A percentile compares a stretch with the other conserved stretches of the same genome.
phyloP scores from a whole-genome alignment of 345 rosid genomes.

The Arabis alpina region DNA sequence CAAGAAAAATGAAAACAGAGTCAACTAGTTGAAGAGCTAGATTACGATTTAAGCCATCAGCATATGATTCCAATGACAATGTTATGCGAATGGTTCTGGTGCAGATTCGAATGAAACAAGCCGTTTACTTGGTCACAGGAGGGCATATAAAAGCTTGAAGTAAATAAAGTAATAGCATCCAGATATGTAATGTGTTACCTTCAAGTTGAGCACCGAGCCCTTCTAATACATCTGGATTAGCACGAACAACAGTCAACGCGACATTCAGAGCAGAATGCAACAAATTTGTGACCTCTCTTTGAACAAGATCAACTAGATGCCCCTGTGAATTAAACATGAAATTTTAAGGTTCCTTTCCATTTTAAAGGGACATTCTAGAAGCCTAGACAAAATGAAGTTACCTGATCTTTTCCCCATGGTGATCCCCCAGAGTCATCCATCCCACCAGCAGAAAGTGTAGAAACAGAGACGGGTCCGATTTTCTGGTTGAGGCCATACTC shows the following conservation, averaged over 20 bases:
- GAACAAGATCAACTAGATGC: conserved; percentile 86
- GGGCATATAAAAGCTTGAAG: neutral
- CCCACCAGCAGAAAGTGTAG: conserved; percentile 87
- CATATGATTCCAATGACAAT: neutral
- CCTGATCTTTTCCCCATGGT: conserved; percentile 95
- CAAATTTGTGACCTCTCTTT: conserved; percentile 76
- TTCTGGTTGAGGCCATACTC: conserved; percentile 93
- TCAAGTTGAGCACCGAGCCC: conserved; percentile 94
- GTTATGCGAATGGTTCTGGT: neutral
- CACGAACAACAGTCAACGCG: conserved; percentile 77
- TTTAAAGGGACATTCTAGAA: neutral
- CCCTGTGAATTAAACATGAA: conserved; percentile 54
- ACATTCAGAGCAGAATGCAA: conserved; percentile 76
- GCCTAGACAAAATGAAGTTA: conserved; percentile 26
- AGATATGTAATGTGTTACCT: conserved; percentile 55
- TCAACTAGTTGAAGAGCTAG: conserved; percentile 18
- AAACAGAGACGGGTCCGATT: conserved; percentile 88
- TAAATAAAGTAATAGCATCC: neutral
- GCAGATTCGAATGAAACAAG: neutral
- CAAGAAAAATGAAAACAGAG: conserved; percentile 13
- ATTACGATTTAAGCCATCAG: neutral
- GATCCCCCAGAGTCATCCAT: conserved; percentile 73
- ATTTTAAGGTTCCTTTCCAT: conserved; percentile 20
- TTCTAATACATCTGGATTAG: conserved; percentile 84
- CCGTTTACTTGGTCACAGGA: conserved; percentile 4